Evolutionary conservation across 1,284 basidiomycete genomes (phyloP).

Genomic region (Ustilago loliicola): DNA sequence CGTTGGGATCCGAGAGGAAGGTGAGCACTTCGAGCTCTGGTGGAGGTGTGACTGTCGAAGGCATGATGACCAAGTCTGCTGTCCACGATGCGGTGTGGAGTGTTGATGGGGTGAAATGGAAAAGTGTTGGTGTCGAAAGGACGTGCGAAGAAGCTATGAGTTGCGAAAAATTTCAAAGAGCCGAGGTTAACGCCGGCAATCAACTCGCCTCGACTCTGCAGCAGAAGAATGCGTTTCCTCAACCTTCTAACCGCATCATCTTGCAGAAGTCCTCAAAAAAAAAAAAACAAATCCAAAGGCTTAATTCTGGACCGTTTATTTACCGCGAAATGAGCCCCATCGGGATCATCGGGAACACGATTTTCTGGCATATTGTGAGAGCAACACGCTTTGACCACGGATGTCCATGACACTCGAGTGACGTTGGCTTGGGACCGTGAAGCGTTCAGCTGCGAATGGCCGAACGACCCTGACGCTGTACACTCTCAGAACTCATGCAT

Average conservation of each 20-base stretch:
- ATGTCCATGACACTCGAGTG: conserved; percentile 4
- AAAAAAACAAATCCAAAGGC: background rate
- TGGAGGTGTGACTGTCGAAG: conserved; percentile 32
- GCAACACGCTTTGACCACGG: conserved; percentile 32
- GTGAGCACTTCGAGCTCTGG: conserved; percentile 78
- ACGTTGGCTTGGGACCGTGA: background rate
- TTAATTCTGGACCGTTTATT: conserved; percentile 9
- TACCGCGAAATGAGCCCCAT: background rate
- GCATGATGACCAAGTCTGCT: conserved; percentile 20
- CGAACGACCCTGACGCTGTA: conserved; percentile 2
- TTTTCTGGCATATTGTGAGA: background rate
- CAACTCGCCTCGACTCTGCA: background rate
- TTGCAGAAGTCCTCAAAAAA: background rate
- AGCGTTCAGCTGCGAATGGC: background rate
- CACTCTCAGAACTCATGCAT: background rate
- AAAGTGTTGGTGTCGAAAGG: conserved; percentile 7
- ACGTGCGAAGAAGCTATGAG: conserved; percentile 12
- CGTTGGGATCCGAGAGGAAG: conserved; percentile 88
- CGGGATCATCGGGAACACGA: conserved; percentile 18
- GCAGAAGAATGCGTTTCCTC: conserved; percentile 10
- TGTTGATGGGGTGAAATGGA: background rate
- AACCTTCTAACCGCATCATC: conserved; percentile 20
- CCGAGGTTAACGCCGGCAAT: conserved; percentile 26
- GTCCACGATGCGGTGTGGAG: background rate
- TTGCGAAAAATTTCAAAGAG: conserved; percentile 27